Conservation (phyloP, 169 alveolate species). For the Eimeria acervulina region DNA sequence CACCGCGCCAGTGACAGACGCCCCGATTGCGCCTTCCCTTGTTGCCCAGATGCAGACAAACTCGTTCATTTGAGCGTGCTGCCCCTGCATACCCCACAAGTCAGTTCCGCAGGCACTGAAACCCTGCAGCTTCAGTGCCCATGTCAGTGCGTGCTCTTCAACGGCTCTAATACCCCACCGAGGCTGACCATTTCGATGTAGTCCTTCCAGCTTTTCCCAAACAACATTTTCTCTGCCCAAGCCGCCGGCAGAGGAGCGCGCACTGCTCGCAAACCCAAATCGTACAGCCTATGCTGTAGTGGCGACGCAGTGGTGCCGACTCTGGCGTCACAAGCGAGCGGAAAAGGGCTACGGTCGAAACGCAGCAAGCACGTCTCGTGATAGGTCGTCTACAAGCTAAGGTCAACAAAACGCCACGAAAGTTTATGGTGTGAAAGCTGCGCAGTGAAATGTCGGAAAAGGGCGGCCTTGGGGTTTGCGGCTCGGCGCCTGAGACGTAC, state of each 20-base stretch:
- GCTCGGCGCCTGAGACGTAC: background rate
- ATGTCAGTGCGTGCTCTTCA: background rate
- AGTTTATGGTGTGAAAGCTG: too few species aligned
- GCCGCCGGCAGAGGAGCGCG: constrained; percentile 65
- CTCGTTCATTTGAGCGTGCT: constrained; percentile 53
- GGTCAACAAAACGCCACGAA: too few species aligned
- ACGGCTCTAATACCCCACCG: background rate
- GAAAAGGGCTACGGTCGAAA: background rate
- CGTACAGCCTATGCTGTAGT: background rate
- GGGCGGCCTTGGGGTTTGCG: background rate
- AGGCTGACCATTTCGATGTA: constrained; percentile 41
- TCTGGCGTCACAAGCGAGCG: background rate
- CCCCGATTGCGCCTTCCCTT: constrained; percentile 75
- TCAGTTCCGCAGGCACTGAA: background rate
- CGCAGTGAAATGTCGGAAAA: background rate
- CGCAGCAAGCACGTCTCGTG: background rate
- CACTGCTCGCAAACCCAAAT: constrained; percentile 19
- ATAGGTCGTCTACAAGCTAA: background rate
- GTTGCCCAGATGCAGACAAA: constrained; percentile 80
- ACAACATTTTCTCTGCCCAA: constrained; percentile 35
- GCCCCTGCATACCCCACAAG: constrained; percentile 20
- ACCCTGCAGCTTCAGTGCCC: background rate
- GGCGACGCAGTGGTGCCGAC: background rate
- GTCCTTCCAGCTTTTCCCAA: constrained; percentile 71
- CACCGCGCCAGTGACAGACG: constrained; percentile 76